Evolutionary conservation across 202 grass and related monocot species (phyloP).

Genomic region (Dendrocalamus latiflorus): DNA sequence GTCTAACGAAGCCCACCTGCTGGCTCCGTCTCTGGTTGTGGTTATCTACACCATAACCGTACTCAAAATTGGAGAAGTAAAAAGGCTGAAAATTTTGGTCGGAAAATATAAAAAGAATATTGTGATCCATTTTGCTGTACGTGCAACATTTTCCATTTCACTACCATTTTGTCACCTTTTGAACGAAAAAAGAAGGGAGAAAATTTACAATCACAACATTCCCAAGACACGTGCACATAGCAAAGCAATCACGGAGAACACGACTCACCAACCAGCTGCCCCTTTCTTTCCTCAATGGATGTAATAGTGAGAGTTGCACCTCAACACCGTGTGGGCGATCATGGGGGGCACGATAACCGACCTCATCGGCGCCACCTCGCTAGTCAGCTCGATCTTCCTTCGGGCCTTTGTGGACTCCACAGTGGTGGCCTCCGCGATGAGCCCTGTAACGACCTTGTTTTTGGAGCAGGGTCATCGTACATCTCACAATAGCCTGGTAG

Average conservation of each 20-base stretch:
- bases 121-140: neutral
- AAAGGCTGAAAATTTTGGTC: neutral
- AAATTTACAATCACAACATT: neutral
- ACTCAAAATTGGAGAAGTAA: neutral
- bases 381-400: neutral
- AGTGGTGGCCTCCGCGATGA: conserved; percentile 9
- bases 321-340: neutral
- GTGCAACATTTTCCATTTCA: neutral
- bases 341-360: neutral
- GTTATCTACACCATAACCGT: too few relatives aligned
- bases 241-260: neutral
- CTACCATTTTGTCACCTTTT: neutral
- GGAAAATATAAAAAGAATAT: neutral
- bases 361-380: neutral
- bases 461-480: too few relatives aligned
- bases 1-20: too few relatives aligned
- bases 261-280: neutral
- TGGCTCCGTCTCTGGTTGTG: too few relatives aligned
- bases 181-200: neutral
- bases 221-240: neutral
- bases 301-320: conserved; percentile 24
- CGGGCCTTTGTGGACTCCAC: neutral
- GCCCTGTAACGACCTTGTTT: too few relatives aligned
- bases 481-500: too few relatives aligned
- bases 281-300: neutral